Evolutionary conservation across 2,329 filamentous ascomycete species (phyloP).

Genomic region (Claviceps quebecensis): DNA sequence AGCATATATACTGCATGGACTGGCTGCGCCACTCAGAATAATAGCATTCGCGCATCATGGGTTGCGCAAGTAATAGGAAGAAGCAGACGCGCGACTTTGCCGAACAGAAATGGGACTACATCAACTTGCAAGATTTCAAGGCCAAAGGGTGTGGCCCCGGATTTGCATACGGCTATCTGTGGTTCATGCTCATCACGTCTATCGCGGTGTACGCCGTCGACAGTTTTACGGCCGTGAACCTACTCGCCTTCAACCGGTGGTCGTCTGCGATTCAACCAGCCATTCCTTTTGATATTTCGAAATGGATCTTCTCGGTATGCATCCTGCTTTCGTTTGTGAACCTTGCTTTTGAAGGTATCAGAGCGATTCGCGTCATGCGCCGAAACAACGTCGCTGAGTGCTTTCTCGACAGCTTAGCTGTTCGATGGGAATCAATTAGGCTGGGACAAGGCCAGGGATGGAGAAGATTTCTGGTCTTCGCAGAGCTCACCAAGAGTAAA

Average conservation of each 20-base stretch:
- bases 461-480: constrained; percentile 83
- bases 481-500: constrained; percentile 77
- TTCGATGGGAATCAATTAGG: constrained; percentile 71
- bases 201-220: constrained; percentile 79
- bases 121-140: constrained; percentile 66
- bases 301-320: constrained; percentile 89
- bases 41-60: constrained; percentile 35
- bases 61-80: constrained; percentile 46
- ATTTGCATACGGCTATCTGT: constrained; percentile 75
- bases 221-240: constrained; percentile 82
- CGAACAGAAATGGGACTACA: constrained; percentile 92
- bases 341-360: constrained; percentile 63
- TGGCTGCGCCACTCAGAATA: background rate
- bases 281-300: constrained; percentile 64
- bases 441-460: constrained; percentile 63
- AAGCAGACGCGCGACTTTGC: constrained; percentile 53
- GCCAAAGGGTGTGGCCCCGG: constrained; percentile 62
- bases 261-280: constrained; percentile 67
- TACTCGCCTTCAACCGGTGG: constrained; percentile 82
- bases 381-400: constrained; percentile 79
- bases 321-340: constrained; percentile 86
- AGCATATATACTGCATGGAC: background rate
- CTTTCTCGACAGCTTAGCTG: constrained; percentile 79
- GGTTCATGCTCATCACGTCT: constrained; percentile 64
- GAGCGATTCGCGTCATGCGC: constrained; percentile 67